phyloP scores from a whole-genome alignment of 1,139 yeast species.

The Pneumocystis murina region DNA sequence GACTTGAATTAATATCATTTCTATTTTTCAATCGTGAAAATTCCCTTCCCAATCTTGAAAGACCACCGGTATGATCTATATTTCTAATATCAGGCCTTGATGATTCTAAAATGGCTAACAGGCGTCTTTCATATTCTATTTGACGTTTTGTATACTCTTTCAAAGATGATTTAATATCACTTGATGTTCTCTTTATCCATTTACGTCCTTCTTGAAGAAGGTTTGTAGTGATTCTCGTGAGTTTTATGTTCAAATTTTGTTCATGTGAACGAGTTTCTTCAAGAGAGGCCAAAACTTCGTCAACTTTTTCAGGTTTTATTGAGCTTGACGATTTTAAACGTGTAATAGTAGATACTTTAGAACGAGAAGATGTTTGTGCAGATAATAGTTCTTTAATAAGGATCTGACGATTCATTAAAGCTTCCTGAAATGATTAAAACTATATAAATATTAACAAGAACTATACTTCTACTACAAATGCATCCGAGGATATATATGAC shows the following conservation, averaged over 20 bases:
- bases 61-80: slow-evolving; percentile 66
- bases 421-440: slow-evolving; percentile 31
- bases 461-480: slow-evolving; percentile 55
- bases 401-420: slow-evolving; percentile 79
- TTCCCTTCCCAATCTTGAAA: slow-evolving; percentile 71
- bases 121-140: slow-evolving; percentile 76
- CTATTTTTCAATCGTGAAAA: slow-evolving; percentile 28
- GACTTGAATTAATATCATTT: slow-evolving; percentile 9
- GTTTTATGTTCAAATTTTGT: slow-evolving; percentile 56
- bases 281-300: slow-evolving; percentile 68
- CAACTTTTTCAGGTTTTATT: slow-evolving; percentile 75
- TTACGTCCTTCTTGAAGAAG: slow-evolving; percentile 61
- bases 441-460: not conserved
- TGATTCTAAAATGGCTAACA: slow-evolving; percentile 59
- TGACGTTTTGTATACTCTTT: slow-evolving; percentile 51
- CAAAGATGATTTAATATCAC: slow-evolving; percentile 39
- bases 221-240: slow-evolving; percentile 70
- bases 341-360: slow-evolving; percentile 59
- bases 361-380: slow-evolving; percentile 60
- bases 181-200: slow-evolving; percentile 41
- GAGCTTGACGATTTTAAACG: slow-evolving; percentile 53
- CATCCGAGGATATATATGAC: slow-evolving; percentile 49
- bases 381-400: slow-evolving; percentile 74
- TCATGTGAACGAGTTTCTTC: slow-evolving; percentile 72
- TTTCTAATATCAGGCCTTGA: slow-evolving; percentile 60